Evolutionary conservation across 2,329 filamentous ascomycete genomes (phyloP).

Genomic region (Fusarium napiforme): DNA sequence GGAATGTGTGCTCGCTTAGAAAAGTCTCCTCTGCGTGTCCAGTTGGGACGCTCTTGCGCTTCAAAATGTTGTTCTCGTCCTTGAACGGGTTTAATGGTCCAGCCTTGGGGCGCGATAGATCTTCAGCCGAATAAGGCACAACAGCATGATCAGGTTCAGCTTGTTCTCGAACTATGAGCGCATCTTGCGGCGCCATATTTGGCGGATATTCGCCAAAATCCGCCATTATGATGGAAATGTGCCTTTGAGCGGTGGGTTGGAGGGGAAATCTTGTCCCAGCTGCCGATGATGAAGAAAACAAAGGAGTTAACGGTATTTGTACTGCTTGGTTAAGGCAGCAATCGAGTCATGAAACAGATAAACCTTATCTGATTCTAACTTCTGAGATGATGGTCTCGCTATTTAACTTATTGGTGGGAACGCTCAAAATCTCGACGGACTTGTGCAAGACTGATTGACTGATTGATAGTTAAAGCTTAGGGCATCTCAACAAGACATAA

Average conservation of each 20-base stretch:
- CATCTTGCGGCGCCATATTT: conserved; percentile 73
- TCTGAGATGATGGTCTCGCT: background rate
- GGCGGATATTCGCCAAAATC: conserved; percentile 73
- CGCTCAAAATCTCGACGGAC: background rate
- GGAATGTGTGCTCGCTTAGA: conserved; percentile 91
- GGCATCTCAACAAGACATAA: background rate
- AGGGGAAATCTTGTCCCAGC: background rate
- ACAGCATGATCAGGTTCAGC: conserved; percentile 69
- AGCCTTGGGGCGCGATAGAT: conserved; percentile 71
- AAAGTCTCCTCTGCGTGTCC: conserved; percentile 89
- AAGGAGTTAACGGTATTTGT: background rate
- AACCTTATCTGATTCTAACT: background rate
- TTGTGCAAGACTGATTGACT: background rate
- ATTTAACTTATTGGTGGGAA: background rate
- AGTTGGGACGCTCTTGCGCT: conserved; percentile 85
- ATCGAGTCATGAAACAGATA: background rate
- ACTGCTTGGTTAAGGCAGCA: background rate
- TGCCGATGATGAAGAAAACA: background rate
- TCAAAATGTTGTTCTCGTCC: conserved; percentile 67
- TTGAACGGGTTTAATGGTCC: conserved; percentile 83
- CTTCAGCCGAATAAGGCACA: conserved; percentile 75
- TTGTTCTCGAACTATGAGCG: conserved; percentile 67
- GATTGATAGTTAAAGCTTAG: background rate
- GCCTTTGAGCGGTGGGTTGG: background rate
- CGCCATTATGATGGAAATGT: conserved; percentile 58